A percentile compares a stretch with the other conserved stretches of the same genome.
phyloP scores from a whole-genome alignment of 2,329 filamentous ascomycete species.

The Aspergillus brasiliensis region DNA sequence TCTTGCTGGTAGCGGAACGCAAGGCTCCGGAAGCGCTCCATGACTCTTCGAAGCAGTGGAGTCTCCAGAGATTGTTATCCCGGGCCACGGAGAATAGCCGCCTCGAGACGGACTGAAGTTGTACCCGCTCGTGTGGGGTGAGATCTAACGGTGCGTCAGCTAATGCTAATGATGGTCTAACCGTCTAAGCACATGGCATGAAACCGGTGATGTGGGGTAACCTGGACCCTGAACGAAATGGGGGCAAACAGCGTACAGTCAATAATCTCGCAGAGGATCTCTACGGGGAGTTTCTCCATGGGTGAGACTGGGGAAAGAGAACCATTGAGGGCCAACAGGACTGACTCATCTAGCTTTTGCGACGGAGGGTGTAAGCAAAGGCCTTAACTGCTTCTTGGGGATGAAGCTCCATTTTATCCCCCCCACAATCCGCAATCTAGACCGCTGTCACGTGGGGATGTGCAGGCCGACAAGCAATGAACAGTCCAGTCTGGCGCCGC shows the following conservation, averaged over 20 bases:
- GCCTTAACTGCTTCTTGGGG: constrained; percentile 7
- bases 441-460: constrained; percentile 17
- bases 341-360: constrained; percentile 16
- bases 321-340: constrained; percentile 30
- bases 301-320: constrained; percentile 19
- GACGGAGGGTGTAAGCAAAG: constrained; percentile 7
- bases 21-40: constrained; percentile 58
- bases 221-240: constrained; percentile 14
- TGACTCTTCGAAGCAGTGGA: constrained; percentile 72
- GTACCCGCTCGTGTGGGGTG: constrained; percentile 64
- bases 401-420: constrained; percentile 9
- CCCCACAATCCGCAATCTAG: constrained; percentile 19
- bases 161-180: constrained; percentile 24
- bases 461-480: neutral
- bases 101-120: constrained; percentile 69
- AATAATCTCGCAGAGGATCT: constrained; percentile 65
- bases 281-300: constrained; percentile 63
- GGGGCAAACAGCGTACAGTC: constrained; percentile 53
- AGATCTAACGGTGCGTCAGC: constrained; percentile 53
- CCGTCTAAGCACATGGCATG: constrained; percentile 7
- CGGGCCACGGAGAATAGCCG: constrained; percentile 68
- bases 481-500: neutral
- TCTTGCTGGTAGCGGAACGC: constrained; percentile 20
- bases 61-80: constrained; percentile 76
- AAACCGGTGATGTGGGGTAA: constrained; percentile 14